These are phyloP conservation scores for Pseudocercospora fuligena DNA, from an alignment of 2,329 filamentous ascomycete species.

Conservation along the genomic window DNA sequence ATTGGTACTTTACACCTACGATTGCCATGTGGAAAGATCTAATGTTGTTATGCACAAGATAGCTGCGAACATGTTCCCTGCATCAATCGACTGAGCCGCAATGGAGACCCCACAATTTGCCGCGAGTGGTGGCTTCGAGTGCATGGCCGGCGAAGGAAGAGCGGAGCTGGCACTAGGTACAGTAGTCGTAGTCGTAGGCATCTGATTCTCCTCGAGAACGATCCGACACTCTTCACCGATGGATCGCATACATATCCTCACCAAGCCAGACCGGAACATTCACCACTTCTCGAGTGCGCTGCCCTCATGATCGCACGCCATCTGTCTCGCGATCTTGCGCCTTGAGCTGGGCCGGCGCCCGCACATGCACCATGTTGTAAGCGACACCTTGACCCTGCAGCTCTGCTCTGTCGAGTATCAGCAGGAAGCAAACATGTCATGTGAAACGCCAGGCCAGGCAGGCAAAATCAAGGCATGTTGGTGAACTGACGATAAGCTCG, in stretches of 20 bases:
- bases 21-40: too few species aligned
- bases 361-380: constrained; percentile 26
- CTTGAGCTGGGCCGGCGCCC: background rate
- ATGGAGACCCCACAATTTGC: background rate
- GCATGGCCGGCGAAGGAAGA: background rate
- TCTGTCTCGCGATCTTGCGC: background rate
- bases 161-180: background rate
- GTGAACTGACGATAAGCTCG: constrained; percentile 22
- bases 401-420: constrained; percentile 11
- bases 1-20: too few species aligned
- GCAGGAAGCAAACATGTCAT: constrained; percentile 14
- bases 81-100: background rate
- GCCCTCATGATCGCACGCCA: background rate
- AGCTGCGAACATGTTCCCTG: background rate
- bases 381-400: constrained; percentile 22
- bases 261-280: background rate
- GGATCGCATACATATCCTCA: background rate
- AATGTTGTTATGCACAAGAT: background rate
- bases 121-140: background rate
- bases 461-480: background rate
- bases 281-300: background rate
- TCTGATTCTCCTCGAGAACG: background rate
- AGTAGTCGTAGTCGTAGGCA: background rate
- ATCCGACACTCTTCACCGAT: background rate
- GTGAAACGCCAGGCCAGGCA: constrained; percentile 12